Evolutionary conservation across 2,329 filamentous ascomycete species (phyloP).

Genomic region (Venturia oleaginea): DNA sequence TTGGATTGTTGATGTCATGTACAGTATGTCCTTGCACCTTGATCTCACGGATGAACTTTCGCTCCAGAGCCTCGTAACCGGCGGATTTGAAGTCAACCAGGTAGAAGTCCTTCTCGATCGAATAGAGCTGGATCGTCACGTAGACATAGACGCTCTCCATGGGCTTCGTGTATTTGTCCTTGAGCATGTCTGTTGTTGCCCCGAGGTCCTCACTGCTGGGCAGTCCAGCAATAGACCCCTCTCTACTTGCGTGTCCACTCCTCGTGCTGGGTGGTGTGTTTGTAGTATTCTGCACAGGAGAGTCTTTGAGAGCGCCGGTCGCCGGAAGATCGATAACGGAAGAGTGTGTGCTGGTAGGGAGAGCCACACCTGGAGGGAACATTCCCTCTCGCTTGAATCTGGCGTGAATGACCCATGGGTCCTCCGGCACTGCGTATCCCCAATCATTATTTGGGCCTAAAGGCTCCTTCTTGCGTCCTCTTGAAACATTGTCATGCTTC

Average conservation of each 20-base stretch:
- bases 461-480: conserved; percentile 32
- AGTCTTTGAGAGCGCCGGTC: conserved; percentile 9
- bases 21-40: conserved; percentile 18
- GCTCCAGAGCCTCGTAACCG: conserved; percentile 81
- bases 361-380: conserved; percentile 43
- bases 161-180: conserved; percentile 8
- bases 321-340: conserved; percentile 36
- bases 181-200: conserved; percentile 2
- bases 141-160: conserved; percentile 80
- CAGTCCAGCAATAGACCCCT: neutral
- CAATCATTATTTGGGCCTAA: conserved; percentile 41
- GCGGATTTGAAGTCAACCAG: conserved; percentile 97
- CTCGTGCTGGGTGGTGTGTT: neutral
- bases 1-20: conserved; percentile 17
- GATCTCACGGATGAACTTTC: conserved; percentile 20
- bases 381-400: conserved; percentile 78
- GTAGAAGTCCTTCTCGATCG: conserved; percentile 80
- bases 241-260: conserved; percentile 8
- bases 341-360: conserved; percentile 42
- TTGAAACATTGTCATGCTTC: conserved; percentile 16
- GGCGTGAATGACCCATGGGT: conserved; percentile 90
- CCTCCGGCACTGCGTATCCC: conserved; percentile 78
- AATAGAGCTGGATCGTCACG: conserved; percentile 91
- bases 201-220: conserved; percentile 1
- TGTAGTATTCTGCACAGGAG: neutral